Percentiles rank a stretch among this genome's conserved stretches.
phyloP scores from a whole-genome alignment of 2,329 filamentous ascomycete genomes.

The Scopulariopsis brevicaulis region DNA sequence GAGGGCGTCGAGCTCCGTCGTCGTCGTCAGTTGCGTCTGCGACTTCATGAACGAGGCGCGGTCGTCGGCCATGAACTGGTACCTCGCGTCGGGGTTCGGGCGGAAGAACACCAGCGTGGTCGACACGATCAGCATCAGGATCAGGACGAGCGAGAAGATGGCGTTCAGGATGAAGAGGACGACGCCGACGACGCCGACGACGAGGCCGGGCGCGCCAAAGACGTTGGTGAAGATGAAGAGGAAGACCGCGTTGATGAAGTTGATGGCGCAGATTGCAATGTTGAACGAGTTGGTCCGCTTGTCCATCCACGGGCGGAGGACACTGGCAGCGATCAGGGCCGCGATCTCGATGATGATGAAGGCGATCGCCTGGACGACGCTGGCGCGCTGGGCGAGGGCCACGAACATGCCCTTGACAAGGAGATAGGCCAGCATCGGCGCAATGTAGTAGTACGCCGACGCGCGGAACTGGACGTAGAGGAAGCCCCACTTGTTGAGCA shows the following conservation, averaged over 20 bases:
- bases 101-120: slow-evolving; percentile 61
- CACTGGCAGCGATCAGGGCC: slow-evolving; percentile 65
- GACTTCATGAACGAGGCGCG: slow-evolving; percentile 97
- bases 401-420: slow-evolving; percentile 87
- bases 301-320: slow-evolving; percentile 94
- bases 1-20: slow-evolving; percentile 81
- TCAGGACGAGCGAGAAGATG: slow-evolving; percentile 67
- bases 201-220: slow-evolving; percentile 72
- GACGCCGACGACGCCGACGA: slow-evolving; percentile 80
- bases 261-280: slow-evolving; percentile 80
- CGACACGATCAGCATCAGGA: slow-evolving; percentile 65
- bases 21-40: slow-evolving; percentile 63
- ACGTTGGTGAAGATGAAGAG: slow-evolving; percentile 79
- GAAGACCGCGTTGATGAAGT: slow-evolving; percentile 86
- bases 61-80: slow-evolving; percentile 94
- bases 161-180: slow-evolving; percentile 84
- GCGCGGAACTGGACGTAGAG: slow-evolving; percentile 95
- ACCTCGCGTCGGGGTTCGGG: slow-evolving; percentile 89
- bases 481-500: slow-evolving; percentile 96
- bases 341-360: slow-evolving; percentile 73
- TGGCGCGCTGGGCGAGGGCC: slow-evolving; percentile 61
- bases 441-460: slow-evolving; percentile 89
- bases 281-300: slow-evolving; percentile 97
- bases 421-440: slow-evolving; percentile 66
- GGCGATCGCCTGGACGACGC: slow-evolving; percentile 67